phyloP scores from a whole-genome alignment of 75 land plant species.

The Pinus taeda region DNA sequence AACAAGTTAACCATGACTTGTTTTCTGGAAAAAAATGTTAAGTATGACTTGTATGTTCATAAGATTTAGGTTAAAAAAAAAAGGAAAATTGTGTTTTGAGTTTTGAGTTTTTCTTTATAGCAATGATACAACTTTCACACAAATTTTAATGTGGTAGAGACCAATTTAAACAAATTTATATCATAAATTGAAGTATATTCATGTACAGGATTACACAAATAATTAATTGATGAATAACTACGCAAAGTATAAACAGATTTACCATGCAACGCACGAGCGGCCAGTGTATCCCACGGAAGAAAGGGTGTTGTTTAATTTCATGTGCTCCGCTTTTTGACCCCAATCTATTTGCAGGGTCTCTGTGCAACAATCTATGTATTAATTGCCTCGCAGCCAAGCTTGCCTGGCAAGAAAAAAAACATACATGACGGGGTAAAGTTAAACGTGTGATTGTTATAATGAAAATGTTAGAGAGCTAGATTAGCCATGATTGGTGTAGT shows the following conservation, averaged over 20 bases:
- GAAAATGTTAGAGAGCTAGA: not conserved
- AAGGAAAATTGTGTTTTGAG: no score
- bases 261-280: conserved; percentile 94
- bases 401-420: conserved; percentile 47
- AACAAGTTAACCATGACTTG: no score
- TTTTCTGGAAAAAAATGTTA: no score
- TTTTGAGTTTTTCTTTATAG: no score
- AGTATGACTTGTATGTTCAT: no score
- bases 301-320: conserved; percentile 90
- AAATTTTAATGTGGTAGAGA: not conserved
- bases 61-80: no score
- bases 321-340: conserved; percentile 82
- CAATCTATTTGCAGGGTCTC: conserved; percentile 74
- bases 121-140: no score
- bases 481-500: not conserved
- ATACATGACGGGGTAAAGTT: not conserved
- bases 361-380: conserved; percentile 67
- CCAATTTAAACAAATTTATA: not conserved
- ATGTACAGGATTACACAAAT: not conserved
- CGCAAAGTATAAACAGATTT: not conserved
- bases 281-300: conserved; percentile 90
- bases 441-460: not conserved
- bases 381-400: conserved; percentile 84
- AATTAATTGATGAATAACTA: not conserved
- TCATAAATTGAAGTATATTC: not conserved